A percentile compares a stretch with the other conserved stretches of the same genome.
phyloP scores from a whole-genome alignment of 1,284 basidiomycete species.

The Malassezia cuniculi region DNA sequence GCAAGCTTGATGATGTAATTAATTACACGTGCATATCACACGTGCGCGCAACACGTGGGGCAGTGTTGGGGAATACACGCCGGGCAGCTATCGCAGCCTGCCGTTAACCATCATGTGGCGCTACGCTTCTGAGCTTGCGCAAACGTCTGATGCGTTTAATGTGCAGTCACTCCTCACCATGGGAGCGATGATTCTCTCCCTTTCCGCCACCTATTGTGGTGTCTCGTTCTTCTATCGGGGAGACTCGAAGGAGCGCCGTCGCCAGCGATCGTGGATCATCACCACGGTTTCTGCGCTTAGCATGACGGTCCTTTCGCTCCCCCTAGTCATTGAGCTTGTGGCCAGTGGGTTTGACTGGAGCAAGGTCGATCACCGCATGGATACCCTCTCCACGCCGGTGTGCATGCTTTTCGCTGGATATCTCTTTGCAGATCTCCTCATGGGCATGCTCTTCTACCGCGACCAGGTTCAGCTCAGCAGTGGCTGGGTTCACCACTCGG shows the following conservation, averaged over 20 bases:
- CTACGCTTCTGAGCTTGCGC: too few species aligned
- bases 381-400: conserved; percentile 27
- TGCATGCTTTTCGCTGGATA: conserved; percentile 40
- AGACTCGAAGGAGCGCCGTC: conserved; percentile 25
- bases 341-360: conserved; percentile 27
- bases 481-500: conserved; percentile 42
- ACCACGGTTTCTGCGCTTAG: conserved; percentile 36
- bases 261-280: conserved; percentile 42
- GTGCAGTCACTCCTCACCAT: too few species aligned
- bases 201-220: too few species aligned
- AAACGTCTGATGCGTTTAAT: too few species aligned
- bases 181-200: too few species aligned
- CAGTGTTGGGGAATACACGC: too few species aligned
- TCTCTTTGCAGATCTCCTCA: conserved; percentile 31
- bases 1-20: too few species aligned
- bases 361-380: conserved; percentile 19
- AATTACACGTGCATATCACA: too few species aligned
- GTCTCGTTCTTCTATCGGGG: too few species aligned
- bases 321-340: conserved; percentile 33
- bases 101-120: too few species aligned
- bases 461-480: conserved; percentile 36
- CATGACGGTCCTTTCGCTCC: conserved; percentile 30
- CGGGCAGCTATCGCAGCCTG: too few species aligned
- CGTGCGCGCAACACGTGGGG: neutral
- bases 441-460: conserved; percentile 40